Percentiles rank a stretch among this genome's conserved stretches.
These are phyloP conservation scores for Fusarium brevicatenulatum DNA, from an alignment of 2,329 filamentous ascomycete genomes.

Conservation along the genomic window DNA sequence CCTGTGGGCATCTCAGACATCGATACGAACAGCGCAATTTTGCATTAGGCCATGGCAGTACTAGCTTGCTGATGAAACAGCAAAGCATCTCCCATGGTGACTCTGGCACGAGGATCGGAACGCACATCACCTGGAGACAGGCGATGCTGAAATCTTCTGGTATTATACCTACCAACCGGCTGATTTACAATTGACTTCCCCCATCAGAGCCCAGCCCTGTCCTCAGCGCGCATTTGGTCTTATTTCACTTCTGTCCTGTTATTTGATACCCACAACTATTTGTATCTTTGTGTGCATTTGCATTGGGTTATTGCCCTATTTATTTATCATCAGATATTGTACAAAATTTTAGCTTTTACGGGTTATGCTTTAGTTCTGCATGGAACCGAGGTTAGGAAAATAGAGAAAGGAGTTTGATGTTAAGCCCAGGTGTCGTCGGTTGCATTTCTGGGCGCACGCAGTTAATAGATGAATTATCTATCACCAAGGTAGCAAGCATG, in stretches of 20 bases:
- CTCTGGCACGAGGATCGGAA: neutral
- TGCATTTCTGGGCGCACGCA: constrained; percentile 16
- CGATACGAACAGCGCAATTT: constrained; percentile 6
- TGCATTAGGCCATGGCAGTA: constrained; percentile 8
- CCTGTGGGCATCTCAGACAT: constrained; percentile 34
- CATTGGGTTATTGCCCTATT: constrained; percentile 3
- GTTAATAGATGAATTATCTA: constrained; percentile 28
- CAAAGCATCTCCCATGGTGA: neutral
- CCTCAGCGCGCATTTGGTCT: constrained; percentile 1
- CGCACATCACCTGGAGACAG: constrained; percentile 1
- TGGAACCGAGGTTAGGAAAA: constrained; percentile 24
- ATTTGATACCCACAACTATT: constrained; percentile 44
- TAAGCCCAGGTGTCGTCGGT: neutral
- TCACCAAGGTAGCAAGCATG: constrained; percentile 21
- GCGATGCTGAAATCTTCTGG: neutral
- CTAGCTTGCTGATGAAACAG: constrained; percentile 4
- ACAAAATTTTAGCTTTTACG: constrained; percentile 5
- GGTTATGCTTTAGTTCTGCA: constrained; percentile 22
- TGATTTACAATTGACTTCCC: neutral
- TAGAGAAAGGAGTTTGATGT: constrained; percentile 21
- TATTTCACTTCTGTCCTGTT: constrained; percentile 42
- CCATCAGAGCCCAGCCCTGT: constrained; percentile 2
- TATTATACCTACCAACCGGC: neutral
- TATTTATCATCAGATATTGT: constrained; percentile 24
- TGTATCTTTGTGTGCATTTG: constrained; percentile 25